These are phyloP conservation scores for Ilex aquifolium DNA, from an alignment of 257 asterid species.

Conservation along the genomic window DNA sequence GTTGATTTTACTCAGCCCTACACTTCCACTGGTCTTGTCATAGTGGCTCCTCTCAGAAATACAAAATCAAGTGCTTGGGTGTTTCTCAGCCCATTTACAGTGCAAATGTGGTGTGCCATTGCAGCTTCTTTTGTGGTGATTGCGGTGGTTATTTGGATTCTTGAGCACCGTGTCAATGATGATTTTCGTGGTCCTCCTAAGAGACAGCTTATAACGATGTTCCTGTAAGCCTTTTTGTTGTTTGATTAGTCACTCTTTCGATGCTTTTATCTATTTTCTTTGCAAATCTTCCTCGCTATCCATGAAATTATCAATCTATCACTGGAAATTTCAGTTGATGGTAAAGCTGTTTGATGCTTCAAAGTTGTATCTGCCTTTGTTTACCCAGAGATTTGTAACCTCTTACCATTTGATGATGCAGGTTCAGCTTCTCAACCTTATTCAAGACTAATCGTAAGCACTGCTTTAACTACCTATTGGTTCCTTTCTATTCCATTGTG, in stretches of 20 bases:
- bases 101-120: slow-evolving; percentile 21
- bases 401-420: slow-evolving; percentile 16
- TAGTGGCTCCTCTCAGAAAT: slow-evolving; percentile 19
- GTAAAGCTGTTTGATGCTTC: too few relatives aligned
- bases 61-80: slow-evolving; percentile 27
- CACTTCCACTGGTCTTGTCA: slow-evolving; percentile 20
- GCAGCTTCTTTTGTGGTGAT: slow-evolving; percentile 23
- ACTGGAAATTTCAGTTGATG: too few relatives aligned
- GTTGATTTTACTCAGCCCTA: slow-evolving; percentile 19
- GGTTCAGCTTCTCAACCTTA: slow-evolving; percentile 63
- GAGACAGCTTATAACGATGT: slow-evolving; percentile 25
- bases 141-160: slow-evolving; percentile 28
- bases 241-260: neutral
- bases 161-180: slow-evolving; percentile 30
- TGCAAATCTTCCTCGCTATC: too few relatives aligned
- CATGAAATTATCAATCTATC: too few relatives aligned
- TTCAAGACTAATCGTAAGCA: slow-evolving; percentile 51
- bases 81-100: slow-evolving; percentile 24
- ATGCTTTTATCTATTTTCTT: neutral
- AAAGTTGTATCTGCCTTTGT: too few relatives aligned
- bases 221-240: slow-evolving; percentile 15
- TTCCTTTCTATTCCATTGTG: neutral
- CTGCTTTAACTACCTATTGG: neutral
- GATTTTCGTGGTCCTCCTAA: slow-evolving; percentile 31
- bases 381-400: neutral